These are phyloP conservation scores for Candida odintsovae DNA, from an alignment of 805 yeast genomes.

Conservation along the genomic window DNA sequence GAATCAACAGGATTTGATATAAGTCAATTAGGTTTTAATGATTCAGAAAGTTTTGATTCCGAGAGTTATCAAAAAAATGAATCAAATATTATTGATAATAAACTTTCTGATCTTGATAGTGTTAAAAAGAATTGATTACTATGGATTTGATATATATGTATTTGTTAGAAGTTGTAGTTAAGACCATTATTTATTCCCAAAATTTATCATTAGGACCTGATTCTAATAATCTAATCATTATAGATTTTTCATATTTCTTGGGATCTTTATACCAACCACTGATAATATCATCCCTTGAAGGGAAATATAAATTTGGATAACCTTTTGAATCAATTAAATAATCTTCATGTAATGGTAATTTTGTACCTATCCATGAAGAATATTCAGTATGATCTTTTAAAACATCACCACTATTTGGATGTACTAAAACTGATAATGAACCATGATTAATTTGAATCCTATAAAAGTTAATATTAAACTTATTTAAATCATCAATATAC, in stretches of 20 bases:
- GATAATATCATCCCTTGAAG: constrained; percentile 7
- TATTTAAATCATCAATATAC: too few species aligned
- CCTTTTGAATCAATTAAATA: constrained; percentile 1
- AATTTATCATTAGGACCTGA: constrained; percentile 4
- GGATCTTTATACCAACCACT: constrained; percentile 10
- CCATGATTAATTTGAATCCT: constrained; percentile 44
- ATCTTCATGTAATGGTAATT: constrained; percentile 19
- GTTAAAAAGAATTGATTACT: too few species aligned
- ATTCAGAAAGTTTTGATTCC: constrained; percentile 2
- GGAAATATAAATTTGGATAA: constrained; percentile 10
- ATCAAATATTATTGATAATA: background rate
- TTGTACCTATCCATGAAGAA: constrained; percentile 49
- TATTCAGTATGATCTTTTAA: constrained; percentile 40
- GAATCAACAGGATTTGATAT: constrained; percentile 65
- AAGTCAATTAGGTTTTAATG: constrained; percentile 40
- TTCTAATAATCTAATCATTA: constrained; percentile 11
- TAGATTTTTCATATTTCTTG: constrained; percentile 4
- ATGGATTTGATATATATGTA: too few species aligned
- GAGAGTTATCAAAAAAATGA: background rate
- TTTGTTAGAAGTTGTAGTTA: too few species aligned
- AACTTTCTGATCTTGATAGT: background rate
- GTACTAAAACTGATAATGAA: constrained; percentile 42
- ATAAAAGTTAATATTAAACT: background rate
- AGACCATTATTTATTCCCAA: too few species aligned
- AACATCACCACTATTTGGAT: constrained; percentile 39